Base-by-base conservation (phyloP, 257 asterid genomes). In the Gardenia jasminoides region DNA sequence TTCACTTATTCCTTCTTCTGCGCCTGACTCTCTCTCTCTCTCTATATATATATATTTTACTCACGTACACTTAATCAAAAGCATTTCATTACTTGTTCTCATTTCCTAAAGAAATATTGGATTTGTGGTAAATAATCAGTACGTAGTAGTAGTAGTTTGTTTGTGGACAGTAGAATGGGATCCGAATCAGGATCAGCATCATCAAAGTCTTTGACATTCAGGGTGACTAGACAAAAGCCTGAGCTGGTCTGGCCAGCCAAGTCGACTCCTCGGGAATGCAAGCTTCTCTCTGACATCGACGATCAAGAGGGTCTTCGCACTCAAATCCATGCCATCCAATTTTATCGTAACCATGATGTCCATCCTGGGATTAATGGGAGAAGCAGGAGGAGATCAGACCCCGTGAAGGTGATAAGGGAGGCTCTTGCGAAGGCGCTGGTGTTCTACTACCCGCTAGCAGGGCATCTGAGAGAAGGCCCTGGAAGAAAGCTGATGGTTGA, bases 371-470 rank as follows among this genome's bases (percentile, higher is more conserved):
- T 36, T 36, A 36, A 67, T 1, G 1, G 8, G 41, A 36, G 8
- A 5, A 36, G 41, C 41, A 36, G 41, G 62, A 78, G 65, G 41
- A 36, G 41, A 36, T 36, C 41, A 46, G 94, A 90, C 83, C 97
- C 94, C 0, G 92, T 79, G 7, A 31, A 58, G 44, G 89, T 88
- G 1, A 88, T 92, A 26, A 88, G 89, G 2, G 80, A 76, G 15
- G 97, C 96, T 50, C 56, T 92, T 6, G 88, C 88, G 2, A 62
- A 83, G 75, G 87, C 93, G 1, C 82, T 92, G 58, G 93, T 90
- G 24, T 89, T 77, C 83, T 92, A 90, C 88, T 89, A 92, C 88
- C 97, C 97, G 1, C 85, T 92, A 0, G 97, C 97, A 0, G 97
- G 95, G 16, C 85, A 95, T 46, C 84, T 90, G 41, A 85, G 91